Conservation (phyloP, 2,329 filamentous ascomycete genomes). For the Leptographium lundbergii region DNA sequence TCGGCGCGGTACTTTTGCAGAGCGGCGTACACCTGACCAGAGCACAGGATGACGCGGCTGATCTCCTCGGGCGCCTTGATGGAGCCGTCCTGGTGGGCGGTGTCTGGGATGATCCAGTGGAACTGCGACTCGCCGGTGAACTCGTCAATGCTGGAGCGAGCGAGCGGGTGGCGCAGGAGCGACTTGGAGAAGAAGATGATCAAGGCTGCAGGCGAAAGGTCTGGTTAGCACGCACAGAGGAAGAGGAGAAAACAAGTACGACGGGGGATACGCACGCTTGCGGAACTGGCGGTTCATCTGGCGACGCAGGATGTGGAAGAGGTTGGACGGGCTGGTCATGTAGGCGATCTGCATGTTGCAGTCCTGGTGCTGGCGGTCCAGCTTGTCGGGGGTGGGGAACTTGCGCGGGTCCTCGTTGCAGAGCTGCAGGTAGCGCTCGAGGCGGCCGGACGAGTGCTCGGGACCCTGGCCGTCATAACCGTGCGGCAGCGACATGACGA, state of each 20-base stretch:
- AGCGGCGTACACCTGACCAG: constrained; percentile 85
- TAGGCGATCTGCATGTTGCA: constrained; percentile 99
- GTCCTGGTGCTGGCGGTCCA: constrained; percentile 95
- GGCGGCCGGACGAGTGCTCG: constrained; percentile 92
- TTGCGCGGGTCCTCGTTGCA: constrained; percentile 94
- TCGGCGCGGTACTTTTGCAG: constrained; percentile 83
- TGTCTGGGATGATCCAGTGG: constrained; percentile 90
- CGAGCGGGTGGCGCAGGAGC: constrained; percentile 83
- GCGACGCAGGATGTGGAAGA: constrained; percentile 91
- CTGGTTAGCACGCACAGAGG: constrained; percentile 11
- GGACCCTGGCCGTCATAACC: constrained; percentile 97
- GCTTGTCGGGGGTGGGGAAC: constrained; percentile 78
- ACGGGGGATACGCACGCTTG: constrained; percentile 62
- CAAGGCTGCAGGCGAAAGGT: constrained; percentile 45
- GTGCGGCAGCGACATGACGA: constrained; percentile 92
- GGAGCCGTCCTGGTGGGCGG: constrained; percentile 61
- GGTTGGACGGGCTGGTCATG: constrained; percentile 90
- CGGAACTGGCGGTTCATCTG: constrained; percentile 99
- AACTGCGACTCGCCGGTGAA: constrained; percentile 89
- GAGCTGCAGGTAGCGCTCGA: constrained; percentile 94
- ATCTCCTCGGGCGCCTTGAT: constrained; percentile 78
- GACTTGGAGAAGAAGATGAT: constrained; percentile 98
- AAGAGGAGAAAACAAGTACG: neutral
- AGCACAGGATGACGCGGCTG: constrained; percentile 87
- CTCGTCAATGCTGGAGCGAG: constrained; percentile 79